phyloP scores from a whole-genome alignment of 2,329 filamentous ascomycete species.

The Aspergillus pseudoterreus region DNA sequence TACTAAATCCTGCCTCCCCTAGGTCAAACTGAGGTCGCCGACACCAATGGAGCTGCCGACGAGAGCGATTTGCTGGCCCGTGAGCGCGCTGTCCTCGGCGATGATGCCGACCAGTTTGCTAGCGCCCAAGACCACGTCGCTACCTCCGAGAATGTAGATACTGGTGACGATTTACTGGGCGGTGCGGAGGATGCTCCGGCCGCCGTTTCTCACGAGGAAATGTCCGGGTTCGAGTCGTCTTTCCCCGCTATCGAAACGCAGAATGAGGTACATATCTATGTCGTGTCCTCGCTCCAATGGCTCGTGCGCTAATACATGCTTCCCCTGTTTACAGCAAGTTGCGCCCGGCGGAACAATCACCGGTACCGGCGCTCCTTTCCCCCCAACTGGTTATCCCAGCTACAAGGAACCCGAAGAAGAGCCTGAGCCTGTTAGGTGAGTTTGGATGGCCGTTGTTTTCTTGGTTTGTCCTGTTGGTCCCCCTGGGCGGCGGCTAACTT shows the following conservation, averaged over 20 bases:
- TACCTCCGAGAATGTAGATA: constrained; percentile 60
- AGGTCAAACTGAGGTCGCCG: constrained; percentile 34
- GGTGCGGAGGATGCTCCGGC: constrained; percentile 45
- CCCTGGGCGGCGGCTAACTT: background rate
- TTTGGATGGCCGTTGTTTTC: background rate
- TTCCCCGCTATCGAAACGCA: constrained; percentile 77
- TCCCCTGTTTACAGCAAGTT: constrained; percentile 53
- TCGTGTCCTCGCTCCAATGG: background rate
- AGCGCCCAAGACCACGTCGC: constrained; percentile 63
- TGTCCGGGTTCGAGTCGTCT: constrained; percentile 74
- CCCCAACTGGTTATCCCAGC: constrained; percentile 48
- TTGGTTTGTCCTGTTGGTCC: background rate
- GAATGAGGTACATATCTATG: constrained; percentile 60
- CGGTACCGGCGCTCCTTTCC: constrained; percentile 58
- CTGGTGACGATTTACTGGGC: constrained; percentile 67
- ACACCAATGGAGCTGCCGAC: constrained; percentile 46
- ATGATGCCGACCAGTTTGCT: constrained; percentile 88
- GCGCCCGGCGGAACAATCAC: constrained; percentile 78
- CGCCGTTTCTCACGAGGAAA: constrained; percentile 29
- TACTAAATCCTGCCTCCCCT: constrained; percentile 19
- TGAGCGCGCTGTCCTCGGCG: constrained; percentile 84
- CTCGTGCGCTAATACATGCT: constrained; percentile 13
- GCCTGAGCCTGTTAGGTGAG: constrained; percentile 72
- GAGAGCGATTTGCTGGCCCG: constrained; percentile 84
- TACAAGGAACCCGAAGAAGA: constrained; percentile 69